Conservation (phyloP, 805 yeast genomes). For the Candida argentea region DNA sequence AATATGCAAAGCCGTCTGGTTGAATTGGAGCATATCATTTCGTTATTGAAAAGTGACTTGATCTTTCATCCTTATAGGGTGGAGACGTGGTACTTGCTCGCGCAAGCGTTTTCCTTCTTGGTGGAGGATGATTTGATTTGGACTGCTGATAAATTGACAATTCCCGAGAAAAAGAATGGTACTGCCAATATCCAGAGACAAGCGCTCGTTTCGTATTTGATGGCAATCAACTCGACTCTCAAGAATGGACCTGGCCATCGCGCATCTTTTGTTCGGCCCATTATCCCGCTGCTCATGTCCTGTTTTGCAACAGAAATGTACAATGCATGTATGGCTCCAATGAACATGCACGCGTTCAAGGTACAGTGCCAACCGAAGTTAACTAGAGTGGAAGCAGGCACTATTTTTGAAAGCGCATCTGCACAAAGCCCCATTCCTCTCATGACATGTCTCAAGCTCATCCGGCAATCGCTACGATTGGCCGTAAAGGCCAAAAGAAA, state of each 20-base stretch:
- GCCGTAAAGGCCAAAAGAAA: constrained; percentile 34
- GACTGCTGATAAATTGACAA: constrained; percentile 75
- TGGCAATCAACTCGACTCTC: constrained; percentile 45
- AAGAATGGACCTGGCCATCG: neutral
- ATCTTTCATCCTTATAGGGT: constrained; percentile 54
- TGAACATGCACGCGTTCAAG: constrained; percentile 51
- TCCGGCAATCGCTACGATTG: constrained; percentile 34
- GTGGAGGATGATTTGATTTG: constrained; percentile 90
- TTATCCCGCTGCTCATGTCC: constrained; percentile 38
- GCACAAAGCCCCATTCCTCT: constrained; percentile 12
- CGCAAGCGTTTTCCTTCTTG: constrained; percentile 64
- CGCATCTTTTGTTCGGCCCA: constrained; percentile 16
- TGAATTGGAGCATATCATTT: constrained; percentile 67
- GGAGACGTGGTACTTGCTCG: constrained; percentile 82
- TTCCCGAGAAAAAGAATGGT: constrained; percentile 44
- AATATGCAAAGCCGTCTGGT: constrained; percentile 73
- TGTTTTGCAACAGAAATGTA: constrained; percentile 50
- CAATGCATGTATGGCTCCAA: constrained; percentile 50
- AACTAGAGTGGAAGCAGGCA: constrained; percentile 13
- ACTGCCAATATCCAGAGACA: constrained; percentile 61
- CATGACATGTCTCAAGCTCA: constrained; percentile 24
- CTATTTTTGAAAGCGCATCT: constrained; percentile 15
- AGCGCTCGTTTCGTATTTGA: constrained; percentile 61
- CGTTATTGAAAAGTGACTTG: constrained; percentile 56
- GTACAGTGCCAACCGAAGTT: constrained; percentile 29